Evolutionary conservation across 352 stramenopile species (phyloP), one percentile per base, ranked within the genome.

Genomic region (Stephanocyclus meneghinianus): DNA sequence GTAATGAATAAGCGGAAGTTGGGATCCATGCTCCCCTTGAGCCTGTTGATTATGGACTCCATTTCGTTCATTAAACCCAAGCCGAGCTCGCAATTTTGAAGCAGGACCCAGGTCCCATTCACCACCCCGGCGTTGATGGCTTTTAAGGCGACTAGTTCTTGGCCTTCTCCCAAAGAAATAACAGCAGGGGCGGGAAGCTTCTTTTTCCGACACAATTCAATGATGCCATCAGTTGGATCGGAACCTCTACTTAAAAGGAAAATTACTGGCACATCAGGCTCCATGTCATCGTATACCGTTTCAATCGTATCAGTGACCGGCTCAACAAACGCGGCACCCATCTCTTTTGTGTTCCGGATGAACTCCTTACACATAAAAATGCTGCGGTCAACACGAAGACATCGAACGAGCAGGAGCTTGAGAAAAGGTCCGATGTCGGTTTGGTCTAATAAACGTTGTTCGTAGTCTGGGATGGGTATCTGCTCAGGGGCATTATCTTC

Each of bases 291-390:
- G 70, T 98, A 99, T 75, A 99, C 98, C 76, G 93, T 97, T 83
- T 99, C 96, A 66, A 99, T 98, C 60, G 96, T 99, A 81, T 99
- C 97, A 0, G 97, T 99, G n/a, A 99, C 96, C 10, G 97, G 96
- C 74, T 99, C 96, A 2, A 99, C 96, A 77, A 98, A 99, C 5
- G 93, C 88, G 10, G 95, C 89, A 0, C 97, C 97, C 96, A 99
- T 98, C 71, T 98, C 93, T 71, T 96, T 94, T 7, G 95, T 98
- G 80, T 97, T 97, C 18, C 96, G 92, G 37, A 99, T 97, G 73
- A 99, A 99, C 76, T 99, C 95, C 74, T 98, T 98, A 40, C 96
- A 97, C 67, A 92, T 97, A 11, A 98, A 87, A 82, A 99, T 98
- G 55, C 95, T 98, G 30, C 97, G 95, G 88, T 99, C 97, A 91